A percentile compares a stretch with the other conserved stretches of the same genome.
These are phyloP conservation scores for Ganoderma meredithae DNA, from an alignment of 1,284 basidiomycete species.

Conservation along the genomic window DNA sequence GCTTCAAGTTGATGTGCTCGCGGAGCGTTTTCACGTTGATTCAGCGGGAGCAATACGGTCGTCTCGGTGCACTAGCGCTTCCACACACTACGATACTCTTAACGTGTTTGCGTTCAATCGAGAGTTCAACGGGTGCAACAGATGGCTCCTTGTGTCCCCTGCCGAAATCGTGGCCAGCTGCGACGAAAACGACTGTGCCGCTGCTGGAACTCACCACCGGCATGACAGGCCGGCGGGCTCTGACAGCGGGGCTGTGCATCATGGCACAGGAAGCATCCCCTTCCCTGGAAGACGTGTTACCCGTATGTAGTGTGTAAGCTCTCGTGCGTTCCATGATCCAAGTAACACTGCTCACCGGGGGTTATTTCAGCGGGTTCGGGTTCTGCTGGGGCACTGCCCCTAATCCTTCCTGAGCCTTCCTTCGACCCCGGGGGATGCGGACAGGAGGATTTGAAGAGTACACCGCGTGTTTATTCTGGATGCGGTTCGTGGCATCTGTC, in stretches of 20 bases:
- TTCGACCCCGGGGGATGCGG: too few relatives aligned
- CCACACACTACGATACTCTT: not conserved
- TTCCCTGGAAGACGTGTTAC: not conserved
- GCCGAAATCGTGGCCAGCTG: not conserved
- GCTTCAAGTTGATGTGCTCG: not conserved
- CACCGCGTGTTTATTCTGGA: not conserved
- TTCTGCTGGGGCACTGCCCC: not conserved
- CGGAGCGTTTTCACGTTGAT: not conserved
- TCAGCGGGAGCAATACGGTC: not conserved
- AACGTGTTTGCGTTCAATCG: not conserved
- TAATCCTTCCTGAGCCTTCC: not conserved
- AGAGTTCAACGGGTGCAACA: not conserved
- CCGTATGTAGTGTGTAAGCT: not conserved
- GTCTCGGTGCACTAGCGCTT: not conserved
- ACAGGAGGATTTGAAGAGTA: too few relatives aligned
- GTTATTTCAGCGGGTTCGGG: not conserved
- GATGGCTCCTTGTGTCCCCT: not conserved
- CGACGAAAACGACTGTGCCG: too few relatives aligned
- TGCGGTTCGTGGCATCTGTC: not conserved
- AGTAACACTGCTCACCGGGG: not conserved
- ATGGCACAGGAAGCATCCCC: not conserved
- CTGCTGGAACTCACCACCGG: too few relatives aligned
- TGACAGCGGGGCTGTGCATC: not conserved
- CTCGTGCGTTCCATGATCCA: not conserved
- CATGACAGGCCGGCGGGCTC: not conserved